Evolutionary conservation across 371 early-diverging fungal genomes (phyloP), one percentile per base, ranked within the genome.

Genomic region (Mycotypha africana): DNA sequence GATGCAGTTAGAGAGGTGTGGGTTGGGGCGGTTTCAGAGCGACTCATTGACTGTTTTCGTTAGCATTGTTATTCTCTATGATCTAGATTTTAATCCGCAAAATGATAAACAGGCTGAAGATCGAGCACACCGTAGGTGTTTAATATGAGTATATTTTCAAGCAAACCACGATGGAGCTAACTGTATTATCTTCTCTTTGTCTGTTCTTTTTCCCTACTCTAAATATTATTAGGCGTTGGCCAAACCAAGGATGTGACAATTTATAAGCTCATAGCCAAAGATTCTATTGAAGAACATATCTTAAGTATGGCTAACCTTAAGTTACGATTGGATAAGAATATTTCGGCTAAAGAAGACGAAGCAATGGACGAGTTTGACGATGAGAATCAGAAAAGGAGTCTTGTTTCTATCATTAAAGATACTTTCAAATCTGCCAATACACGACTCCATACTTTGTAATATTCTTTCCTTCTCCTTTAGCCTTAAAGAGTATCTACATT

Each of bases 21-120:
- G n/a, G n/a, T n/a, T n/a, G n/a, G n/a, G n/a, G n/a, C n/a, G n/a
- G n/a, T n/a, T n/a, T n/a, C n/a, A n/a, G n/a, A n/a, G n/a, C n/a
- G n/a, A n/a, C n/a, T n/a, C 16, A 31, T 15, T 49, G n/a, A 12
- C n/a, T n/a, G 2, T 22, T 19, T 28, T 38, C 9, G 34, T 2
- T 48, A 72, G 69, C 49, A 81, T 86, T 11, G 94, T 97, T 12
- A 81, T 97, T 31, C 67, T 97, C 44, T 88, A 88, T 60, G 96
- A 95, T 53, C 64, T 88, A 36, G 98, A 96, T 46, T 93, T 88
- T 63, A 98, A 97, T 56, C 97, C 98, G 1, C 94, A 93, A 51
- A 95, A 95, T 60, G 97, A 96, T 63, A 78, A 84, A 24, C 97
- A 98, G 70, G 97, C 95, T 0, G 91, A 91, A 75, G 93, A 92